Percentiles rank a stretch among this genome's conserved stretches.
phyloP scores from a whole-genome alignment of 305 asterid species.

The Fraxinus velutina region DNA sequence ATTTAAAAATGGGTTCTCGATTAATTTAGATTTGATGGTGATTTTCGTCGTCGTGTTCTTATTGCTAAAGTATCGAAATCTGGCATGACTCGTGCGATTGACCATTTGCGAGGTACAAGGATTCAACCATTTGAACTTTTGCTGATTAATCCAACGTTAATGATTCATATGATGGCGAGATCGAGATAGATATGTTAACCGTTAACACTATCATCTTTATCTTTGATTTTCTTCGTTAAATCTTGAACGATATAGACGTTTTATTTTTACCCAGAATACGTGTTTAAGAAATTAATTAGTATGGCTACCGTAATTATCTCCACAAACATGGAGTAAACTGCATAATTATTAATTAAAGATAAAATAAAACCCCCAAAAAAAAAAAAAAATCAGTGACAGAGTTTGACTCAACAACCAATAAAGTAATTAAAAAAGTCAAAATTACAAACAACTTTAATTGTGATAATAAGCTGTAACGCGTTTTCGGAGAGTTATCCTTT shows the following conservation, averaged over 20 bases:
- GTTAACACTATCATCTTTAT: not conserved
- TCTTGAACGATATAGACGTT: not conserved
- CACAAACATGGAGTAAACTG: not conserved
- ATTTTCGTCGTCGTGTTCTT: not conserved
- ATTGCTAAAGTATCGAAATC: not conserved
- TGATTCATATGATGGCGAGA: not conserved
- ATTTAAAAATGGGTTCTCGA: not conserved
- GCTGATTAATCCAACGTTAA: not conserved
- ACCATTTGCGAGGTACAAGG: not conserved
- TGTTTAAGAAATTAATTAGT: not conserved
- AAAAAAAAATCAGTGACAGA: not conserved
- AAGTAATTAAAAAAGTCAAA: slow-evolving; percentile 1
- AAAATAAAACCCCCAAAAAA: not conserved
- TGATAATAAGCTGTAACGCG: slow-evolving; percentile 19
- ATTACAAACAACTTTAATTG: not conserved
- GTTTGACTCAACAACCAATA: slow-evolving; percentile 14
- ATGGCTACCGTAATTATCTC: not conserved
- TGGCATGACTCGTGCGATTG: not conserved
- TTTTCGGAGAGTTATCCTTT: not conserved
- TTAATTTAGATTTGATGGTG: not conserved
- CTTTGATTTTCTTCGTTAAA: not conserved
- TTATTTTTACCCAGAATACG: not conserved
- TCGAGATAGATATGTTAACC: not conserved
- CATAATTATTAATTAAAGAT: not conserved
- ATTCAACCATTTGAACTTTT: not conserved